phyloP scores from a whole-genome alignment of 1,139 yeast genomes.

The Meyerozyma athensensis region DNA sequence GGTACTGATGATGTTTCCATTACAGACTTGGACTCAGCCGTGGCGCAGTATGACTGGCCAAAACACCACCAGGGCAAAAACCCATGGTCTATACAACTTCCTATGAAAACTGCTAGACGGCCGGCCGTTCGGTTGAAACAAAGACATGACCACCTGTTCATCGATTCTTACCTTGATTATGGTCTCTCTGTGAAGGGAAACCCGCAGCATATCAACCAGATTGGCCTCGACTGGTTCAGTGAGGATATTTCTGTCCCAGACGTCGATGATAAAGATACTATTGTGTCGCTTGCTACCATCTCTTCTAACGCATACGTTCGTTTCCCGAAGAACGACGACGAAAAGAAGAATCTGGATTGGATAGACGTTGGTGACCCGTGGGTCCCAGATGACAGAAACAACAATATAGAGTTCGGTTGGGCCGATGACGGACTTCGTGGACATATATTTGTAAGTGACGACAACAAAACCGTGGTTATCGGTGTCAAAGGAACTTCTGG shows the following conservation, averaged over 20 bases:
- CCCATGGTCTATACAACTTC: constrained; percentile 40
- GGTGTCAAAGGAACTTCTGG: constrained; percentile 93
- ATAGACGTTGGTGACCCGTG: constrained; percentile 67
- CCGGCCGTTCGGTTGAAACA: constrained; percentile 47
- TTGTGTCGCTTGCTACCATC: constrained; percentile 75
- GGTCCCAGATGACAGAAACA: constrained; percentile 35
- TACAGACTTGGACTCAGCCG: constrained; percentile 23
- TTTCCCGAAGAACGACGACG: constrained; percentile 62
- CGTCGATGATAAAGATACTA: constrained; percentile 64
- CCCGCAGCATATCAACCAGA: constrained; percentile 33
- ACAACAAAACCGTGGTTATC: constrained; percentile 64
- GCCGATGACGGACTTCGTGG: constrained; percentile 80
- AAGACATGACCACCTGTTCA: constrained; percentile 55
- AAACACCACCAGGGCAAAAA: constrained; percentile 26
- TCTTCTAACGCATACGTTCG: constrained; percentile 89
- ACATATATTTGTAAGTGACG: constrained; percentile 73
- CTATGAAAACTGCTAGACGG: constrained; percentile 18
- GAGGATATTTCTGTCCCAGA: constrained; percentile 62
- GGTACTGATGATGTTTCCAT: constrained; percentile 3
- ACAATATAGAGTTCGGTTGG: constrained; percentile 72
- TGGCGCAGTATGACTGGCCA: constrained; percentile 39
- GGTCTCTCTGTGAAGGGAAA: constrained; percentile 46
- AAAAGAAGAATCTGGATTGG: constrained; percentile 64
- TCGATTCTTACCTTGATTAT: constrained; percentile 62
- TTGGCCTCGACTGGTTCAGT: constrained; percentile 53